These are phyloP conservation scores for Rosa rugosa DNA, from an alignment of 306 rosid species.

Conservation along the genomic window DNA sequence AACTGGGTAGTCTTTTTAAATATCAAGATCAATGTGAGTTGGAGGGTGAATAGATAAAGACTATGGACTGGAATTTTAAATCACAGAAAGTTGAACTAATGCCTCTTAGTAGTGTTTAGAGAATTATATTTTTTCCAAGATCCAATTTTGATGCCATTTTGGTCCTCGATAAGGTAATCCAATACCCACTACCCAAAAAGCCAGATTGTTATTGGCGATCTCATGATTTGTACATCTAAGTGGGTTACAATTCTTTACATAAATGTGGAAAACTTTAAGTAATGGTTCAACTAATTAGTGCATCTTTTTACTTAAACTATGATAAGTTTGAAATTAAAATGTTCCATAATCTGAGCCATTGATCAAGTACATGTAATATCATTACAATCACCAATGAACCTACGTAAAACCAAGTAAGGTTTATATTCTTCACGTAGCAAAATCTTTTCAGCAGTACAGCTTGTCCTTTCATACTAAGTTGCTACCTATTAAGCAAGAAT, in stretches of 20 bases:
- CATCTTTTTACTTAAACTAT: not conserved
- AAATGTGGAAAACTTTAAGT: not conserved
- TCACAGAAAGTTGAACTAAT: not conserved
- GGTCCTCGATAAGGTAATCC: conserved; percentile 13
- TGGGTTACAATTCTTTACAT: conserved; percentile 19
- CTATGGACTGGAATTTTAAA: conserved; percentile 7
- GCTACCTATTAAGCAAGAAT: no score
- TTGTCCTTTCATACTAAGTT: no score
- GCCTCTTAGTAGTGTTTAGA: not conserved
- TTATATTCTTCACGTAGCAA: no score
- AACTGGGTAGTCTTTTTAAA: not conserved
- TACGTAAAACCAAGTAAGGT: no score
- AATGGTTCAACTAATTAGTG: not conserved
- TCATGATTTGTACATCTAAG: not conserved
- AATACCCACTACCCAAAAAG: conserved; percentile 38
- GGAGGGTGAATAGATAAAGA: not conserved
- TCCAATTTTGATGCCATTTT: conserved; percentile 23
- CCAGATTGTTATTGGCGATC: conserved; percentile 13
- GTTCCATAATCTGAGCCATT: not conserved
- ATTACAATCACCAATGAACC: no score
- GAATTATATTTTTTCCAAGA: conserved; percentile 10
- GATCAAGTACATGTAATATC: not conserved
- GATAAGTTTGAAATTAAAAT: not conserved
- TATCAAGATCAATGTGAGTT: not conserved
- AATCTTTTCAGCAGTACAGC: no score